Base-by-base conservation (phyloP, 2,329 filamentous ascomycete species). In the Elsinoe australis region DNA sequence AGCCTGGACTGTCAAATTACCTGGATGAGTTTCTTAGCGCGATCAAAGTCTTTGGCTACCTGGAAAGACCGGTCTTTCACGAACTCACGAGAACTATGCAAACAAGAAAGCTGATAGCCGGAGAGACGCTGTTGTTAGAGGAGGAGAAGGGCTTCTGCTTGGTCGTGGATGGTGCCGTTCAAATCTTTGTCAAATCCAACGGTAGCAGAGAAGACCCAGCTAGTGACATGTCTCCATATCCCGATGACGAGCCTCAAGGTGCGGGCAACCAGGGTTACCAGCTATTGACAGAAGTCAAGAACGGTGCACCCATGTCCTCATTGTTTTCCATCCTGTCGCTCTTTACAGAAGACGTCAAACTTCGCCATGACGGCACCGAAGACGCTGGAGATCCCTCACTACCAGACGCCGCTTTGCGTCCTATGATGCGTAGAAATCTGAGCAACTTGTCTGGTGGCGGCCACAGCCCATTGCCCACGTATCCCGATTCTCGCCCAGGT, bases 61-160 rank as follows among this genome's bases (percentile, higher is more conserved):
- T 98, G 34, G 92, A 98, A 64, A 80, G 92, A 19, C 88, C 92
- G 0, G 92, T 98, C 33, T 98, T 98, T 61, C 94, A 98, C 61
- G 92, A 98, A 67, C 77, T 98, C 58, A 98, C 92, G 0, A 76
- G 92, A 51, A 95, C 89, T 51, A 98, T 98, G 92, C 92, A 98
- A 70, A 98, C 94, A 15, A 77, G 87, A 58, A 95, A 95, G 67
- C 74, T 98, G 42, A 94, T 96, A 59, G 90, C 92, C 4, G 92
- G 92, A 22, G 92, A 98, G 67, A 98, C 92, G 0, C 73, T 98
- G 57, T 81, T 95, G 55, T 72, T 98, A 24, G 92, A 98, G 66
- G 92, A 98, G 63, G 92, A 98, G 60, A 95, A 98, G 59, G 92
- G 92, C 0, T 98, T 98, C 60, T 98, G 92, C 63, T 75, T 98